These are phyloP conservation scores for Acmispon strigosus DNA, from an alignment of 306 rosid genomes.

Conservation along the genomic window DNA sequence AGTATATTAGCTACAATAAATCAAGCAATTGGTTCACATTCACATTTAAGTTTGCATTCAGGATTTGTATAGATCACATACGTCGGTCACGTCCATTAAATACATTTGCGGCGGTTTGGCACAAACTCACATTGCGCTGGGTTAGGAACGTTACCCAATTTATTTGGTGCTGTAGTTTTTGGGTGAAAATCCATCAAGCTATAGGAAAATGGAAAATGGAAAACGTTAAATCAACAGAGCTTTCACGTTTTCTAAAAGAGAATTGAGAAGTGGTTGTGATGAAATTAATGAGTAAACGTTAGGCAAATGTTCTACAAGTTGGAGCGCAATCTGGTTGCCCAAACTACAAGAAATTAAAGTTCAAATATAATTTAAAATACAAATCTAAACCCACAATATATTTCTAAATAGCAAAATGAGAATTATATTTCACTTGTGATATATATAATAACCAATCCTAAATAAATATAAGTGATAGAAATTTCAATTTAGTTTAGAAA, in stretches of 20 bases:
- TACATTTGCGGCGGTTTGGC: conserved; percentile 9
- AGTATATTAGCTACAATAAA: not conserved
- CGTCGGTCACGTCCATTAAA: not conserved
- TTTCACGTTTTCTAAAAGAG: not conserved
- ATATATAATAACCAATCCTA: too few relatives aligned
- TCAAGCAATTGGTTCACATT: not conserved
- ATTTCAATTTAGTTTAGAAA: too few relatives aligned
- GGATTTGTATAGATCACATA: conserved; percentile 2
- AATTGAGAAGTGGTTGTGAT: too few relatives aligned
- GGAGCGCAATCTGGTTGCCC: too few relatives aligned
- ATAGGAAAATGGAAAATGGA: not conserved
- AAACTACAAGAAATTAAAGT: too few relatives aligned
- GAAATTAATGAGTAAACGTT: not conserved
- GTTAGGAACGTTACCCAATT: not conserved
- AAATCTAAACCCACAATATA: too few relatives aligned
- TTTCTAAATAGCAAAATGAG: too few relatives aligned
- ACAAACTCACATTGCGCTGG: conserved; percentile 1
- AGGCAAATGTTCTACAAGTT: not conserved
- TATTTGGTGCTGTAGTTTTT: not conserved
- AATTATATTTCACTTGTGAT: too few relatives aligned
- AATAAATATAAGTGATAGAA: too few relatives aligned
- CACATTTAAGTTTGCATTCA: not conserved
- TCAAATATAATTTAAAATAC: too few relatives aligned
- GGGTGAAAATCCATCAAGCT: not conserved
- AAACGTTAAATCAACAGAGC: not conserved